Base-by-base conservation (phyloP, 192 early-diverging fungal species). In the Linnemannia exigua region DNA sequence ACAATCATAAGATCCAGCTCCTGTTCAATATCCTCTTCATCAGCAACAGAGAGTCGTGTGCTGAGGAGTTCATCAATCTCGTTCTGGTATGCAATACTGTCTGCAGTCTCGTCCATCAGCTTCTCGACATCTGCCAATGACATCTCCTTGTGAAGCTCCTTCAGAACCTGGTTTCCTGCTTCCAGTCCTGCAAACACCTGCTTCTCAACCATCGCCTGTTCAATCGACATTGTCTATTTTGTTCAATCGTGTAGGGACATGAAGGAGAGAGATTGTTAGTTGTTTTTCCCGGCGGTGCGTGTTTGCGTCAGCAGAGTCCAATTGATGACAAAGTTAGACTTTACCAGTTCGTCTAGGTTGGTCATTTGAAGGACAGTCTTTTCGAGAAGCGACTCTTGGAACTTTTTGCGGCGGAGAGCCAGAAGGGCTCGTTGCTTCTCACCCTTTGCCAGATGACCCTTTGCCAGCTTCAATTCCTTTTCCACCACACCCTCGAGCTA, bases 61-160 rank as follows among this genome's bases (percentile, higher is more conserved):
- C 92, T 91, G 35, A 99, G 87, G 22, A 96, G 70, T 51, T 98
- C 94, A 58, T 94, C 93, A 76, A 97, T 95, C 91, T 97, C 96
- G 63, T 97, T 95, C 88, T 99, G 98, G 81, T 99, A 99, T 1
- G 95, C 96, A 84, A 99, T 97, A 17, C 95, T 96, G 51, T 99
- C 99, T 6, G 95, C 96, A 1, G 98, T 99, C 72, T 99, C 97
- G 77, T 99, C 97, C 92, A 99, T 97, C 50, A 99, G 89, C 54
- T 93, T 92, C 69, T 99, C 96, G 0, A 99, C 97, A 52, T 95
- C 93, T n/a, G 98, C 96, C 44, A 99, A 76, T 28, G 94, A 95
- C 90, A 94, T 96, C 78, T 97, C 96, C 77, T 95, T 92, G 80
- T 98, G 92, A 66, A 98, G 90, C 79, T 95, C 91, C 66, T 95